Conservation (phyloP, 169 alveolate species). For the Plasmodium gonderi region DNA sequence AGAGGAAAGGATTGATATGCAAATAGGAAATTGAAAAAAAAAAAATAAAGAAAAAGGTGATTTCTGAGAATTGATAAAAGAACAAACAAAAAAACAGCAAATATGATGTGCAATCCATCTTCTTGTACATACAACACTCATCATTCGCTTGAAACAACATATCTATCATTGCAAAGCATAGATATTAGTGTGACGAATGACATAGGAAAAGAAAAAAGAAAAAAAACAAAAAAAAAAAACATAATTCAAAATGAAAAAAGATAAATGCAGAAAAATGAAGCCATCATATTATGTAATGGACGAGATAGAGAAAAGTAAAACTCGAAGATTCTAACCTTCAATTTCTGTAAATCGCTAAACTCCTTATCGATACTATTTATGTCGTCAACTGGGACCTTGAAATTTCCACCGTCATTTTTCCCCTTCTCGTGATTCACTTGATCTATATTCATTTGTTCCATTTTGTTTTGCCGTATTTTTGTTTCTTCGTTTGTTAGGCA, state of each 20-base stretch:
- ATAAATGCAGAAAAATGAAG: neutral
- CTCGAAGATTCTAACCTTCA: slow-evolving; percentile 3
- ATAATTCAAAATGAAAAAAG: too few species aligned
- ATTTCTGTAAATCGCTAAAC: slow-evolving; percentile 68
- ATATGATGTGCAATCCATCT: too few species aligned
- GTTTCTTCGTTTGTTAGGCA: neutral
- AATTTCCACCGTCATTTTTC: slow-evolving; percentile 27
- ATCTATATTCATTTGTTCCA: slow-evolving; percentile 46
- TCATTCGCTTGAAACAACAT: too few species aligned
- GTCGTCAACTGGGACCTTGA: slow-evolving; percentile 61
- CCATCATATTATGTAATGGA: neutral
- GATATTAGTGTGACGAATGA: too few species aligned
- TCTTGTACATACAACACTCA: too few species aligned
- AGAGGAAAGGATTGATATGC: too few species aligned
- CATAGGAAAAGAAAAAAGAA: too few species aligned
- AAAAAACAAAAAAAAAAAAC: too few species aligned
- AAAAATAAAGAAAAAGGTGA: neutral
- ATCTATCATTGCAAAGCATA: too few species aligned
- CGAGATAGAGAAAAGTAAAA: neutral
- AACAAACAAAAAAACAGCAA: too few species aligned
- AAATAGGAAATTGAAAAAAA: too few species aligned
- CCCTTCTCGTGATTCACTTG: slow-evolving; percentile 44
- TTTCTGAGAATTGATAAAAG: neutral
- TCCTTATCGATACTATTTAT: slow-evolving; percentile 66
- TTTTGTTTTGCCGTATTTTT: neutral